These are phyloP conservation scores for Epichloe sp. DNA, from an alignment of 2,329 filamentous ascomycete genomes.

Conservation along the genomic window DNA sequence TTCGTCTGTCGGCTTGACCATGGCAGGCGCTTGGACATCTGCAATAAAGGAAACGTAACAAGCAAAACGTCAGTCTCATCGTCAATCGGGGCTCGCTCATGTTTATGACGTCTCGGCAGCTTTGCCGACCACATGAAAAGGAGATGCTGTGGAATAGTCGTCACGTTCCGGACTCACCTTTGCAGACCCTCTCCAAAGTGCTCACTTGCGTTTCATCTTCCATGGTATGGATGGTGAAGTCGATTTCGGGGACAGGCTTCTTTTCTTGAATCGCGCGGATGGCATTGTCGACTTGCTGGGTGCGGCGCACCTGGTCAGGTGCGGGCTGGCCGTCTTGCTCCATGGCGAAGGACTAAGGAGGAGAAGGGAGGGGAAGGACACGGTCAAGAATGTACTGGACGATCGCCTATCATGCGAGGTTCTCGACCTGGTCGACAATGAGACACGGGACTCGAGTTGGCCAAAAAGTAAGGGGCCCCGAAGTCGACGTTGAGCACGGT, in stretches of 20 bases:
- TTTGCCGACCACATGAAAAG: not conserved
- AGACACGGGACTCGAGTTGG: slow-evolving; percentile 3
- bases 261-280: slow-evolving; percentile 88
- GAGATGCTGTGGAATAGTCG: not conserved
- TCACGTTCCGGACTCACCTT: slow-evolving; percentile 52
- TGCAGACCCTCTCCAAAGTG: slow-evolving; percentile 92
- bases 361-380: not conserved
- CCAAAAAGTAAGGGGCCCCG: slow-evolving; percentile 5
- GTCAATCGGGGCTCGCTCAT: not conserved
- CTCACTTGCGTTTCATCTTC: slow-evolving; percentile 92
- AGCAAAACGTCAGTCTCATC: slow-evolving; percentile 6
- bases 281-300: slow-evolving; percentile 68
- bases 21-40: slow-evolving; percentile 97
- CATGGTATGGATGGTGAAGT: slow-evolving; percentile 97
- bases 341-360: slow-evolving; percentile 23
- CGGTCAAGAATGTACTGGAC: not conserved
- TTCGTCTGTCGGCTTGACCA: slow-evolving; percentile 81
- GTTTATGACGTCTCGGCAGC: not conserved
- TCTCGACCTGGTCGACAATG: not conserved
- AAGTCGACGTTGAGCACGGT: slow-evolving; percentile 14
- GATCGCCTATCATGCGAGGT: not conserved
- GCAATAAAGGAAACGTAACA: slow-evolving; percentile 7
- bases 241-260: slow-evolving; percentile 92
- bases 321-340: slow-evolving; percentile 30
- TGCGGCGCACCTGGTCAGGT: slow-evolving; percentile 33